A percentile compares a stretch with the other conserved stretches of the same genome.
Evolutionary conservation across 148 eudicot species (phyloP).

Genomic region (Spergularia marina): DNA sequence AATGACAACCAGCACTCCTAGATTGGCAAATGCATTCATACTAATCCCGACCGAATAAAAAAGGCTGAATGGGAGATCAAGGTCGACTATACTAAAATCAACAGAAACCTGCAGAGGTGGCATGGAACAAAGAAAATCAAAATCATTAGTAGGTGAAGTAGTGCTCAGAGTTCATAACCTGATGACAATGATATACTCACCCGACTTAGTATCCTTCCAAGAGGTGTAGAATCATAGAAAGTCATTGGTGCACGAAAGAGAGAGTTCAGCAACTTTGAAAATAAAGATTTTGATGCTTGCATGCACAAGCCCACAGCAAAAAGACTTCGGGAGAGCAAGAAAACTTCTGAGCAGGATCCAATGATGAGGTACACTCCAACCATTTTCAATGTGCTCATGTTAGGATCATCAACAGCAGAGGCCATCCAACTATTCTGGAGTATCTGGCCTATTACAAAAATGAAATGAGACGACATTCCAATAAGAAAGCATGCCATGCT

Average conservation of each 20-base stretch:
- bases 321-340: constrained; percentile 56
- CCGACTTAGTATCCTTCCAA: constrained; percentile 89
- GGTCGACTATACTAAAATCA: constrained; percentile 84
- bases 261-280: constrained; percentile 63
- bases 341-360: constrained; percentile 44
- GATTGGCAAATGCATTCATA: constrained; percentile 49
- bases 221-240: constrained; percentile 94
- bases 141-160: constrained; percentile 2
- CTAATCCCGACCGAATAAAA: constrained; percentile 60
- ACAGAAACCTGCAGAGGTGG: constrained; percentile 53
- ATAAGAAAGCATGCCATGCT: constrained; percentile 42
- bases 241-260: constrained; percentile 91
- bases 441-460: constrained; percentile 56
- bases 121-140: background rate
- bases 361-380: constrained; percentile 68
- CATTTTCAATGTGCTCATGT: constrained; percentile 52
- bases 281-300: constrained; percentile 68
- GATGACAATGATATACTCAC: constrained; percentile 33
- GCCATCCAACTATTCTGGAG: constrained; percentile 92
- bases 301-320: constrained; percentile 53
- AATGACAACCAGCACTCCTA: constrained; percentile 62
- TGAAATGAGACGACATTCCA: constrained; percentile 47
- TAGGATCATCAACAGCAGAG: constrained; percentile 68
- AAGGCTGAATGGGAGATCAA: constrained; percentile 71
- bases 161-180: constrained; percentile 1